These are phyloP conservation scores for Ascochyta koolunga DNA, from an alignment of 2,329 filamentous ascomycete species.

Conservation along the genomic window DNA sequence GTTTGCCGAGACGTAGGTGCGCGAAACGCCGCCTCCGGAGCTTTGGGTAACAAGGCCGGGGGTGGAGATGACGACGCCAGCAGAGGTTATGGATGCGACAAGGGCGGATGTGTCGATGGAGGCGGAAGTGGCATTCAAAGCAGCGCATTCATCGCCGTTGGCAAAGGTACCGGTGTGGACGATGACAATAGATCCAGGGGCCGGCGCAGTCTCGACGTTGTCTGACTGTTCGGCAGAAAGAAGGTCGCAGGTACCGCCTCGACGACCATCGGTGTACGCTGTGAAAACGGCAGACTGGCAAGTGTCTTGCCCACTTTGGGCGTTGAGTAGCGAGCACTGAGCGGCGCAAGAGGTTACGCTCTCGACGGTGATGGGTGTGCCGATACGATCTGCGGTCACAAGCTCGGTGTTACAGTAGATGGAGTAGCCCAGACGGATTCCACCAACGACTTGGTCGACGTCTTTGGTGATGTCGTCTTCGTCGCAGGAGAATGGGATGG, in stretches of 20 bases:
- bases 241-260: constrained; percentile 27
- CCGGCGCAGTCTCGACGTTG: constrained; percentile 12
- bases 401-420: constrained; percentile 38
- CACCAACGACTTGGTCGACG: constrained; percentile 34
- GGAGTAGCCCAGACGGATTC: constrained; percentile 32
- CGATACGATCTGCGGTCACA: constrained; percentile 24
- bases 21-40: constrained; percentile 28
- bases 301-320: constrained; percentile 24
- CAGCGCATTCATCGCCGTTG: constrained; percentile 29
- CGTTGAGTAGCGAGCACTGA: constrained; percentile 38
- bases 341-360: constrained; percentile 34
- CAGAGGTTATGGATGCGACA: constrained; percentile 29
- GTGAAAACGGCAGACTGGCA: constrained; percentile 34
- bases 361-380: constrained; percentile 22
- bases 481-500: constrained; percentile 34
- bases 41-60: constrained; percentile 29
- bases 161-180: constrained; percentile 30
- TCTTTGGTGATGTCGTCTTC: constrained; percentile 23
- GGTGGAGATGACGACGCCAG: constrained; percentile 27
- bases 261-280: constrained; percentile 20
- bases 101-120: constrained; percentile 29
- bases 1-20: constrained; percentile 29
- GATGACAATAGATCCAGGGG: constrained; percentile 26
- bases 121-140: constrained; percentile 6
- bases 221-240: constrained; percentile 19